Base-by-base conservation (phyloP, 805 yeast genomes). In the Pichia gijzeniarum region DNA sequence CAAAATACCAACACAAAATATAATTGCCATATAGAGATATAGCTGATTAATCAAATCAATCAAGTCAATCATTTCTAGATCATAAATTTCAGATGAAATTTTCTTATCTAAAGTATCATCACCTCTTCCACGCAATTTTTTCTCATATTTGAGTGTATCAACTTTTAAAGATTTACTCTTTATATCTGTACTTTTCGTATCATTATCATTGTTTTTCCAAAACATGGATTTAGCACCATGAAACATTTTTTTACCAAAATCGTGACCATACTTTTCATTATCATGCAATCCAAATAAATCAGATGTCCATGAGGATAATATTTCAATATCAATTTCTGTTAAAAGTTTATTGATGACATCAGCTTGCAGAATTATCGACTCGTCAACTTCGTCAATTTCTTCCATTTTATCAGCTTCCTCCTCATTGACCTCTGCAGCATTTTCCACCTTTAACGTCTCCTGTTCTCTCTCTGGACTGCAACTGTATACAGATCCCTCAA, bases 21-120 rank as follows among this genome's bases (percentile, higher is more conserved):
- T 31, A 17, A 61, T 30, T 21, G 61, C 56, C 27, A 56, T 51
- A 40, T 54, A 54, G 13, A 48, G 45, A 44, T 59, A 60, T 5
- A 59, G 41, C 21, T 61, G 60, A 30, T 52, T 39, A 28, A 51
- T 38, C 21, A 41, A 21, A 32, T 37, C 35, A 5, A 28, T 10
- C 3, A 43, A 21, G 31, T 43, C 49, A 31, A 16, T 20, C n/a
- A 43, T 28, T 17, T 17, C 19, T 16, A 45, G 18, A 13, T 37
- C n/a, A 27, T 17, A 32, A 2, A 35, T 28, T 32, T 45, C 37
- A 2, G 39, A 33, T 5, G 43, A 19, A 14, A 40, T 20, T 32
- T 36, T 45, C 17, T 31, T 36, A n/a, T 44, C 34, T 12, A 30
- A 17, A 8, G n/a, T 31, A 35, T n/a, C 21, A 13, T 28, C 30